These are phyloP conservation scores for Amanita rubescens DNA, from an alignment of 768 basidiomycete species.

Conservation along the genomic window DNA sequence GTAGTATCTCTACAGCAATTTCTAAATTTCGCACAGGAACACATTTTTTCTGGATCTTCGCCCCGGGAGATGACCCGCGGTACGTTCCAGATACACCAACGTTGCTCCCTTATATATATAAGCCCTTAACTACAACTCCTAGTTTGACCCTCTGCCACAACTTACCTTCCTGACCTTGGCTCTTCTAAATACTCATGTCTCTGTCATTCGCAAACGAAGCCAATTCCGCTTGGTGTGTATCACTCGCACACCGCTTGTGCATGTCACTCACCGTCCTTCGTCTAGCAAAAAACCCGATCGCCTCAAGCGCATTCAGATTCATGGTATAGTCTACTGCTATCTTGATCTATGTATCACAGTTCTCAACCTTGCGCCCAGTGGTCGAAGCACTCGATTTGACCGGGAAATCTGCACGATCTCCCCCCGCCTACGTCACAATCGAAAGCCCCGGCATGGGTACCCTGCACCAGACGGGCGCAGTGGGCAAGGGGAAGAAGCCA, in stretches of 20 bases:
- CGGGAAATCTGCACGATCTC: not conserved
- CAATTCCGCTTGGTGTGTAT: not conserved
- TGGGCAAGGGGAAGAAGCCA: not conserved
- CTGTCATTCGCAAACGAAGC: not conserved
- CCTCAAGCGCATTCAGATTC: slow-evolving; percentile 5
- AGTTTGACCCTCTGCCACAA: too few relatives aligned
- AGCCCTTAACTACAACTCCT: not conserved
- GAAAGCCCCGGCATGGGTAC: slow-evolving; percentile 4
- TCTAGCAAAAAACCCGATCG: not conserved
- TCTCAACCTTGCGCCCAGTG: not conserved
- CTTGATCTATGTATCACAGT: not conserved
- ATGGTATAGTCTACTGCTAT: not conserved
- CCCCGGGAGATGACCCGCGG: not conserved
- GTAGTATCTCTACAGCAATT: slow-evolving; percentile 4
- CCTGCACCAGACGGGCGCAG: slow-evolving; percentile 3
- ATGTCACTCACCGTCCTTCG: not conserved
- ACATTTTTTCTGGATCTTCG: not conserved
- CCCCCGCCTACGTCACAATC: slow-evolving; percentile 4
- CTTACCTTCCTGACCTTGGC: too few relatives aligned
- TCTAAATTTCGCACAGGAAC: slow-evolving; percentile 2
- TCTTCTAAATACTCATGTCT: not conserved
- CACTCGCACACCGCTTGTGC: not conserved
- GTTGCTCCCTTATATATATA: not conserved
- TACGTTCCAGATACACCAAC: too few relatives aligned
- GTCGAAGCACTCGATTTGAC: slow-evolving; percentile 1